Evolutionary conservation across 306 rosid species (phyloP).

Genomic region (Castanospermum australe): DNA sequence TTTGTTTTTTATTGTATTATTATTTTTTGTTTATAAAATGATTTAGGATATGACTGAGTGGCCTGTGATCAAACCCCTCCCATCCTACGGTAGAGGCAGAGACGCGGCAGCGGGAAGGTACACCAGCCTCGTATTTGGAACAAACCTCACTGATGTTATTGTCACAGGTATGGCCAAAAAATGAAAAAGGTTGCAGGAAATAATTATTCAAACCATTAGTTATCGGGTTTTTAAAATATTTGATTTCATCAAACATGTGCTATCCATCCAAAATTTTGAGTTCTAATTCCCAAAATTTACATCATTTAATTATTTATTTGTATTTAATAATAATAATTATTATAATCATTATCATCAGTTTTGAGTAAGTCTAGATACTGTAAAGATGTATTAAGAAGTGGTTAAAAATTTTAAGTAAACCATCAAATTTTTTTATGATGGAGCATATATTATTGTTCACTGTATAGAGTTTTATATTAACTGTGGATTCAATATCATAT

Average conservation of each 20-base stretch:
- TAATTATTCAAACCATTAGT: background rate
- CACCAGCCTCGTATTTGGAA: slow-evolving; percentile 67
- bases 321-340: too few species aligned
- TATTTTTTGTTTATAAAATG: too few species aligned
- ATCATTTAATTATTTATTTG: too few species aligned
- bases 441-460: background rate
- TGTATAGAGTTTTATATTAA: background rate
- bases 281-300: background rate
- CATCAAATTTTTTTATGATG: background rate
- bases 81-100: slow-evolving; percentile 84
- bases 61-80: slow-evolving; percentile 62
- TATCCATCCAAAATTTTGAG: background rate
- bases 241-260: background rate
- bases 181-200: background rate
- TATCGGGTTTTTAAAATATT: background rate
- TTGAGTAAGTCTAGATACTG: too few species aligned
- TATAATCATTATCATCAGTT: too few species aligned
- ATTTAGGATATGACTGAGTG: slow-evolving; percentile 70
- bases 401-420: too few species aligned
- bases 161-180: slow-evolving; percentile 48
- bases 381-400: too few species aligned
- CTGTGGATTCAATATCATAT: background rate
- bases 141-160: slow-evolving; percentile 78
- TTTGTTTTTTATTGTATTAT: background rate
- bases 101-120: slow-evolving; percentile 72